Evolutionary conservation across 176 grass and related monocot genomes (phyloP), one percentile per base, ranked within the genome.

Genomic region (Tuctoria greenei): DNA sequence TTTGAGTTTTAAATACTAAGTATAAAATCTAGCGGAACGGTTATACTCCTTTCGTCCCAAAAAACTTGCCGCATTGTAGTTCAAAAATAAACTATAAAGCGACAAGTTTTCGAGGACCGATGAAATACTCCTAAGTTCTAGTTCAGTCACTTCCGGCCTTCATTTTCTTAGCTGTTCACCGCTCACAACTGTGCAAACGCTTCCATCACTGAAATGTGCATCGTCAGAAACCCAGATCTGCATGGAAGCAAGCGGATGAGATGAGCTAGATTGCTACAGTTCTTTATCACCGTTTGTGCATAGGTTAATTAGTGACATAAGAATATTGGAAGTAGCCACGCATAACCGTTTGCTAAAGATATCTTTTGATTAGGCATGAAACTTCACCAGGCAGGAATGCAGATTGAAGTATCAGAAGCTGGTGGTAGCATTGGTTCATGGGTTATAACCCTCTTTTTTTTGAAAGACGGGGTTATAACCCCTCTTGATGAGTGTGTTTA

Each of bases 291-390:
- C 55, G 25, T 55, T 69, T 54, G 43, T 43, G 20, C 43, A 17
- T 17, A 64, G 21, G 17, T 2, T 52, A 55, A 11, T 31, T 31
- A 3, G 31, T 86, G 84, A 81, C 71, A 81, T 81, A 86, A 76
- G 72, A 81, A 58, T 67, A 31, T 52, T 74, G 52, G 46, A 36
- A 64, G 69, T 64, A 38, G 31, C 41, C 75, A 67, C 21, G 40
- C 35, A 67, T 40, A n/a, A 78, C 75, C 62, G 25, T 27, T 63
- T 81, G 78, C 45, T 69, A 81, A 86, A 86, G 27, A n/a, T 76
- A 56, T 67, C 42, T 86, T 85, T 67, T 64, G 56, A 81, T 75
- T 64, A 59, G 71, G 64, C 69, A 63, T 71, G 71, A 75, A 81
- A 28, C 78, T 81, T 86, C 77, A 81, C 37, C 84, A 75, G 26